A percentile compares a stretch with the other conserved stretches of the same genome.
Evolutionary conservation across 495 filamentous ascomycete species (phyloP).

Genomic region (Penicillium steckii): DNA sequence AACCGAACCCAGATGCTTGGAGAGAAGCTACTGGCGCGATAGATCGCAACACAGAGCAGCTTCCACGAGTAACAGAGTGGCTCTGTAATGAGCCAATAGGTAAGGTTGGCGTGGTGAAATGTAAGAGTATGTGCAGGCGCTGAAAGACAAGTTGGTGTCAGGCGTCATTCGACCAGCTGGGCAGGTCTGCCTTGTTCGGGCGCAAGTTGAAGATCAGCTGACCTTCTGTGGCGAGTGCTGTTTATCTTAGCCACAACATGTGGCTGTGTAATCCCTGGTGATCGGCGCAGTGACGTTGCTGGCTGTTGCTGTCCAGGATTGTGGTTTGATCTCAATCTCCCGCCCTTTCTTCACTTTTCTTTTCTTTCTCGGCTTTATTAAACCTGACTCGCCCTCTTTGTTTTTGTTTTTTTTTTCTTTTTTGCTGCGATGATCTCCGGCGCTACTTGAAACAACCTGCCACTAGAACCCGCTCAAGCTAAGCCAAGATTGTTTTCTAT

Average conservation of each 20-base stretch:
- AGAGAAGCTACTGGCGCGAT: slow-evolving; percentile 17
- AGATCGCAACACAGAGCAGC: slow-evolving; percentile 27
- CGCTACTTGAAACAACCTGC: slow-evolving; percentile 17
- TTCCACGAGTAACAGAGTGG: slow-evolving; percentile 31
- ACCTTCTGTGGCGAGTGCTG: slow-evolving; percentile 16
- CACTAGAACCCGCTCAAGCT: slow-evolving; percentile 4
- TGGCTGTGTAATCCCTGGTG: slow-evolving; percentile 4
- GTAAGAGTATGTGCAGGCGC: background rate
- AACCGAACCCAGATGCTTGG: slow-evolving; percentile 23
- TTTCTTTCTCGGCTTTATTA: background rate
- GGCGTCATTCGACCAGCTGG: slow-evolving; percentile 8
- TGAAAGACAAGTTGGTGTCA: slow-evolving; percentile 2
- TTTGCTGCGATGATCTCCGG: background rate
- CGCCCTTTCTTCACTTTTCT: slow-evolving; percentile 1
- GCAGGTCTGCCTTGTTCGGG: slow-evolving; percentile 10
- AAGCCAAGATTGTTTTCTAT: slow-evolving; percentile 11
- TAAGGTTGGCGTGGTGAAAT: background rate
- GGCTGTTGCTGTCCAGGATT: background rate
- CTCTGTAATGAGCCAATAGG: slow-evolving; percentile 20
- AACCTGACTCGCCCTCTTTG: background rate
- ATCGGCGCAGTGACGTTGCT: slow-evolving; percentile 1
- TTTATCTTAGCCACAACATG: background rate
- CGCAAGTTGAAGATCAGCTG: slow-evolving; percentile 21
- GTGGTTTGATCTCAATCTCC: background rate
- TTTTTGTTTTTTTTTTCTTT: background rate